Evolutionary conservation across 2,329 filamentous ascomycete genomes (phyloP), one percentile per base, ranked within the genome.

Genomic region (Thermoascus crustaceus): DNA sequence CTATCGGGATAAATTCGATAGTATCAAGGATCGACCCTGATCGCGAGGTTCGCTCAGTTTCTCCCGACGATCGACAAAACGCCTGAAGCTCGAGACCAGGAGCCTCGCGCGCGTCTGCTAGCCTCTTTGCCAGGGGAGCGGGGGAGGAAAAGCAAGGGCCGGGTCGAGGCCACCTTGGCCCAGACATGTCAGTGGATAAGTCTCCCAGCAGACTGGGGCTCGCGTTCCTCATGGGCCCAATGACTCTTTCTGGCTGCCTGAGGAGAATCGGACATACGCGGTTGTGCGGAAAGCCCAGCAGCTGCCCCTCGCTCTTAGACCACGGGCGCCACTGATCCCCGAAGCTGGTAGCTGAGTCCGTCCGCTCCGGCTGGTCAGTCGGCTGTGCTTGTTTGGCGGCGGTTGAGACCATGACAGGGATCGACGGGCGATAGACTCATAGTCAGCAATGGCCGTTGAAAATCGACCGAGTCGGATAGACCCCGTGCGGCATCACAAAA

Each of bases 41-140:
- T 17, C 14, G 26, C 18, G 18, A 29, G 26, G 18, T 29, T 29
- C 26, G 26, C 14, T 29, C 13, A 17, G 9, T 29, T 18, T 29
- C 26, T 17, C 26, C 26, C 14, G 26, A 10, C 18, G 26, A 29
- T 29, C 26, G 14, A 29, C 26, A 7, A 29, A 29, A 29, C 26
- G 26, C 14, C 26, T 18, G 7, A 18, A 14, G 11, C 26, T 17
- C 7, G 16, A 17, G 26, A 7, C 18, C 14, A 29, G 26, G 14
- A 29, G 18, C 16, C 26, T 29, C 26, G 14, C 26, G 26, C 26
- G 26, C 26, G 26, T 29, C 26, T 29, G 26, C 26, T 17, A 17
- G n/a, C 26, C 26, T 29, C 26, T 7, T 29, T 29, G 26, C 16
- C 26, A 29, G 26, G 7, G 4, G 6, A 29, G 26, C 26, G 26